Percentiles rank a stretch among this genome's conserved stretches.
Evolutionary conservation across 1,284 basidiomycete species (phyloP).

Genomic region (Dichomitus squalens): DNA sequence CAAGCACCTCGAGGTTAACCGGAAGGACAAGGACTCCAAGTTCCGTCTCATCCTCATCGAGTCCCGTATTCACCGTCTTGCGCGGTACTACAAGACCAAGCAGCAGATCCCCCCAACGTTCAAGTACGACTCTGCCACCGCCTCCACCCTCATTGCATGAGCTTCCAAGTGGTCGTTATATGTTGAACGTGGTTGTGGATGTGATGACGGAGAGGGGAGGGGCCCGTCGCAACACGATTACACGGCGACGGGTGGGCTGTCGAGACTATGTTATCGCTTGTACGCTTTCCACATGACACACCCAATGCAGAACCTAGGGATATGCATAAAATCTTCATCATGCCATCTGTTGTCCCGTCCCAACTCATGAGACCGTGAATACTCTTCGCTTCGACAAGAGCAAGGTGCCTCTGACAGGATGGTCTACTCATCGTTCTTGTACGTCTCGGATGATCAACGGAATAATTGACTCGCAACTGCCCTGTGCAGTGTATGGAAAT

Average conservation of each 20-base stretch:
- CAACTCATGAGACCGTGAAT: too few species aligned
- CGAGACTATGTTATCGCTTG: constrained; percentile 28
- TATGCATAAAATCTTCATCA: constrained; percentile 30
- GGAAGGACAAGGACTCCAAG: constrained; percentile 98
- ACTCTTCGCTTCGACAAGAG: too few species aligned
- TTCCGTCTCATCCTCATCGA: constrained; percentile 98
- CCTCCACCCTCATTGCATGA: constrained; percentile 84
- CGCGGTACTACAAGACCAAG: constrained; percentile 97
- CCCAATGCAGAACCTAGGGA: constrained; percentile 31
- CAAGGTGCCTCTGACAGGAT: too few species aligned
- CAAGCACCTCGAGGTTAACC: constrained; percentile 98
- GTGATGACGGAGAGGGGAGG: constrained; percentile 3
- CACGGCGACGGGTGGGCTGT: constrained; percentile 23
- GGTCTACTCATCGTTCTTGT: too few species aligned
- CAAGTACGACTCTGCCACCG: constrained; percentile 95
- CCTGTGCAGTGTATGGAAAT: too few species aligned
- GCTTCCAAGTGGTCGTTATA: constrained; percentile 20
- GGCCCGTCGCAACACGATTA: constrained; percentile 9
- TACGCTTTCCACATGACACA: constrained; percentile 31
- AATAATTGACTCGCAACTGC: too few species aligned
- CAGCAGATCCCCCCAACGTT: constrained; percentile 97
- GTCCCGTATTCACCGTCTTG: constrained; percentile 96
- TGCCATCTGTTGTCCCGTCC: not conserved
- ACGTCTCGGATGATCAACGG: too few species aligned
- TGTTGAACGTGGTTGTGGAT: constrained; percentile 17